Percentiles rank a stretch among this genome's conserved stretches.
These are phyloP conservation scores for Cyathus striatus DNA, from an alignment of 768 basidiomycete species.

Conservation along the genomic window DNA sequence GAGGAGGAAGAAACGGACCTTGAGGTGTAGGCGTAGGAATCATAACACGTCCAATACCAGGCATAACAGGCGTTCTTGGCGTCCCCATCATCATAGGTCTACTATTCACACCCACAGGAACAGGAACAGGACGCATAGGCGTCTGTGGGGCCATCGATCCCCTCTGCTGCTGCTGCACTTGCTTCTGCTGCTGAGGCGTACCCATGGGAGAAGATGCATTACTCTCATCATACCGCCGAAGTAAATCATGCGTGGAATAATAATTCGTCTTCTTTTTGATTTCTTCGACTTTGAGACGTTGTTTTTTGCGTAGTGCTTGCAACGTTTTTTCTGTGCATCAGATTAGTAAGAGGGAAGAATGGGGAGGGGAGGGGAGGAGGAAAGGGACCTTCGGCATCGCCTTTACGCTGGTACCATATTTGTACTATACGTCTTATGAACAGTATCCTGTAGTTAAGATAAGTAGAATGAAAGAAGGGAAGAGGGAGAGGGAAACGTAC, in stretches of 20 bases:
- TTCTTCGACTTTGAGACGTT: constrained; percentile 85
- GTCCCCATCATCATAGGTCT: no score
- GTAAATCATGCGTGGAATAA: constrained; percentile 83
- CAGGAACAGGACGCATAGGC: no score
- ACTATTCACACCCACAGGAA: no score
- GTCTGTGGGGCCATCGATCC: no score
- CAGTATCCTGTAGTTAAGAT: constrained; percentile 43
- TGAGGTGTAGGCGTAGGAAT: constrained; percentile 15
- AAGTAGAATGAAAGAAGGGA: constrained; percentile 3
- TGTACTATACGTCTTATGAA: constrained; percentile 79
- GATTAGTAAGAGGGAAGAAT: background rate
- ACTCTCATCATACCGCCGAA: constrained; percentile 84
- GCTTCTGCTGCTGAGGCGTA: no score
- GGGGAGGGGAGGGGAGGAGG: background rate
- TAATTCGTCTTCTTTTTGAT: constrained; percentile 98
- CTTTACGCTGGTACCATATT: constrained; percentile 78
- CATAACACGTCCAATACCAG: no score
- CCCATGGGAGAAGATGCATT: constrained; percentile 33
- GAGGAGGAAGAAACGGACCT: constrained; percentile 16
- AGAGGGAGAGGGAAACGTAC: constrained; percentile 39
- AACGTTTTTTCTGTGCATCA: constrained; percentile 84
- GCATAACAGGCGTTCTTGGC: no score
- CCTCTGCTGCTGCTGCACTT: constrained; percentile 16
- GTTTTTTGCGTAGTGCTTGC: constrained; percentile 65
- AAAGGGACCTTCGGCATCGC: constrained; percentile 66